A percentile compares a stretch with the other conserved stretches of the same genome.
phyloP scores from a whole-genome alignment of 169 alveolate genomes.

The Plasmodium falciparum region DNA sequence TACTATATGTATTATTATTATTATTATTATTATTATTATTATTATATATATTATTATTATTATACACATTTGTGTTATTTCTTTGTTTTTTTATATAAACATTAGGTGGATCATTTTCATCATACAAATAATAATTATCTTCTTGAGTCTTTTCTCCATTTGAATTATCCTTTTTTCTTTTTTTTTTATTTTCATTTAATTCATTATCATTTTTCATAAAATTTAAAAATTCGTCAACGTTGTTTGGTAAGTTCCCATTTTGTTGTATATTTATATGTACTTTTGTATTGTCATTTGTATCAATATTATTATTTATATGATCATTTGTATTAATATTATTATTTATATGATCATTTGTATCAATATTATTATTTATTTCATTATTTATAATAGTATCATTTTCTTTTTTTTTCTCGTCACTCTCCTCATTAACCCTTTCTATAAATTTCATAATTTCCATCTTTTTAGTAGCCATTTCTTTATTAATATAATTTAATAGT shows the following conservation, averaged over 20 bases:
- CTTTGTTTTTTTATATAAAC: neutral
- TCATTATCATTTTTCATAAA: neutral
- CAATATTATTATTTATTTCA: neutral
- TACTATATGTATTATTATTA: neutral
- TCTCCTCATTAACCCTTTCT: constrained; percentile 4
- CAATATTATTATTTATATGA: neutral
- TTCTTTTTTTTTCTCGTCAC: constrained; percentile 9
- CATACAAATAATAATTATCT: neutral
- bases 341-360: neutral
- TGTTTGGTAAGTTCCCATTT: too few species aligned
- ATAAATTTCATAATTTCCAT: neutral
- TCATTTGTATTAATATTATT: neutral
- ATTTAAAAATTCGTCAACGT: neutral
- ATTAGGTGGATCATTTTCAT: neutral
- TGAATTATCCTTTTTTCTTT: neutral
- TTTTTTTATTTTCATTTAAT: constrained; percentile 7
- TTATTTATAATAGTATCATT: neutral
- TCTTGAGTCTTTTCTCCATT: neutral
- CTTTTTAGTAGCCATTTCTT: constrained; percentile 17
- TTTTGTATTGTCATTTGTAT: neutral
- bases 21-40: neutral
- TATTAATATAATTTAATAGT: constrained; percentile 23
- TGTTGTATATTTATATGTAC: too few species aligned
- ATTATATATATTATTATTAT: neutral
- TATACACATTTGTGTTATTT: neutral